A percentile compares a stretch with the other conserved stretches of the same genome.
Evolutionary conservation across 202 grass and related monocot genomes (phyloP).

Genomic region (Schoenoplectus triqueter): DNA sequence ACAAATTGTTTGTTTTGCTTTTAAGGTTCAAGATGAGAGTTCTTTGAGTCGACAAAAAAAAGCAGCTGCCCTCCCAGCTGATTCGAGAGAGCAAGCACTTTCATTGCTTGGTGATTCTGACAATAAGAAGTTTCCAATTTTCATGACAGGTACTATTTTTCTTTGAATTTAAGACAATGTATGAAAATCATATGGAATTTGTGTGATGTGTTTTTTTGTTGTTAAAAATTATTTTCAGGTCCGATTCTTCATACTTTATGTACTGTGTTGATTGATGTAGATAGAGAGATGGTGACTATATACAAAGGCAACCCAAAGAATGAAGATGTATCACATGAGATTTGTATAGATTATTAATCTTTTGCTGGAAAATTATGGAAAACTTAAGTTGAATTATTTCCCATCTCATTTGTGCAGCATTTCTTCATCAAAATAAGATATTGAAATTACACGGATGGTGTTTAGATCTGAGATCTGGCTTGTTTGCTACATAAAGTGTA

Average conservation of each 20-base stretch:
- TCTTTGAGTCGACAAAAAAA: slow-evolving; percentile 68
- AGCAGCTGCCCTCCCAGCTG: slow-evolving; percentile 46
- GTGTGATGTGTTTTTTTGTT: background rate
- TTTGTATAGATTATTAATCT: slow-evolving; percentile 43
- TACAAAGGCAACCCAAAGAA: slow-evolving; percentile 66
- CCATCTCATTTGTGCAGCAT: background rate
- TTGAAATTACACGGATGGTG: background rate
- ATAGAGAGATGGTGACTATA: slow-evolving; percentile 59
- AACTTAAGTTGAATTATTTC: background rate
- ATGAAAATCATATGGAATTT: background rate
- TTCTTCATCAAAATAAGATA: background rate
- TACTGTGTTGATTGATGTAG: slow-evolving; percentile 67
- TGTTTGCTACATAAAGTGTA: background rate
- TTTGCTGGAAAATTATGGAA: background rate
- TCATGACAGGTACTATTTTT: slow-evolving; percentile 60
- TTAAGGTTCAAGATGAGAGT: slow-evolving; percentile 76
- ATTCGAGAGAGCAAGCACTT: slow-evolving; percentile 53
- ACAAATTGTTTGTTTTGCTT: background rate
- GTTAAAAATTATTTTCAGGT: slow-evolving; percentile 38
- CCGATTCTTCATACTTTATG: slow-evolving; percentile 66
- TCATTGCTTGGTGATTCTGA: slow-evolving; percentile 63
- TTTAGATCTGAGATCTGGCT: background rate
- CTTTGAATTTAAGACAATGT: background rate
- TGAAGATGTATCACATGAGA: slow-evolving; percentile 32
- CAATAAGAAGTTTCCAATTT: slow-evolving; percentile 74